phyloP scores from a whole-genome alignment of 495 filamentous ascomycete genomes.

The Penicillium ucsense region DNA sequence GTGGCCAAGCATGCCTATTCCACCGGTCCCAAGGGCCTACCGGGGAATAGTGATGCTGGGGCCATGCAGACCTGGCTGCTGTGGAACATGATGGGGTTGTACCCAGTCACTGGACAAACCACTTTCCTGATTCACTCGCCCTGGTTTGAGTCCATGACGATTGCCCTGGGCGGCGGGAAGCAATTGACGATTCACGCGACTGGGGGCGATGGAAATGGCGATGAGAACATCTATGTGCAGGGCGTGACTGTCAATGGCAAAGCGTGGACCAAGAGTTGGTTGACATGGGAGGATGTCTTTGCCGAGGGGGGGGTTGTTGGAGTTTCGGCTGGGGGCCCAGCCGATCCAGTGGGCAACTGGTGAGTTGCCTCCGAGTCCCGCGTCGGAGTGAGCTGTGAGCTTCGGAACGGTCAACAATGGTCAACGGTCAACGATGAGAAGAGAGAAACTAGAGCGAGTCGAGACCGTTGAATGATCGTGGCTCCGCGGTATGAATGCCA shows the following conservation, averaged over 20 bases:
- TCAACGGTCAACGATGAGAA: too few species aligned
- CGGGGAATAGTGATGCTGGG: slow-evolving; percentile 50
- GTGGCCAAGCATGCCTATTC: slow-evolving; percentile 32
- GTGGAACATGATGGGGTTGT: slow-evolving; percentile 53
- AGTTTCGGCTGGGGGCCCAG: slow-evolving; percentile 41
- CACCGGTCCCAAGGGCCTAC: slow-evolving; percentile 32
- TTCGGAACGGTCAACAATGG: too few species aligned
- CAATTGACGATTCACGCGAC: slow-evolving; percentile 34
- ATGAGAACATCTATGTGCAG: slow-evolving; percentile 37
- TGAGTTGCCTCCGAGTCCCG: slow-evolving; percentile 45
- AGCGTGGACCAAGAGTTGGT: slow-evolving; percentile 42
- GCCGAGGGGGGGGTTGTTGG: slow-evolving; percentile 43
- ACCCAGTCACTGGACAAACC: slow-evolving; percentile 45
- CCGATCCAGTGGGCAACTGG: slow-evolving; percentile 39
- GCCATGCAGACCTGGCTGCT: slow-evolving; percentile 52
- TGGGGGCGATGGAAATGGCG: slow-evolving; percentile 33
- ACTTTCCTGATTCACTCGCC: slow-evolving; percentile 48
- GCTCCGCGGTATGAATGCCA: too few species aligned
- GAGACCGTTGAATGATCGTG: too few species aligned
- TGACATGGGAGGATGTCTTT: slow-evolving; percentile 47
- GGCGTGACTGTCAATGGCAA: slow-evolving; percentile 39
- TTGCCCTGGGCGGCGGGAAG: slow-evolving; percentile 38
- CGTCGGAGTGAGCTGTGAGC: slow-evolving; percentile 11
- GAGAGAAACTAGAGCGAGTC: too few species aligned
- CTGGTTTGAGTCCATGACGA: slow-evolving; percentile 43